Evolutionary conservation across 176 grass and related monocot species (phyloP), one percentile per base, ranked within the genome.

Genomic region (Secale cereale): DNA sequence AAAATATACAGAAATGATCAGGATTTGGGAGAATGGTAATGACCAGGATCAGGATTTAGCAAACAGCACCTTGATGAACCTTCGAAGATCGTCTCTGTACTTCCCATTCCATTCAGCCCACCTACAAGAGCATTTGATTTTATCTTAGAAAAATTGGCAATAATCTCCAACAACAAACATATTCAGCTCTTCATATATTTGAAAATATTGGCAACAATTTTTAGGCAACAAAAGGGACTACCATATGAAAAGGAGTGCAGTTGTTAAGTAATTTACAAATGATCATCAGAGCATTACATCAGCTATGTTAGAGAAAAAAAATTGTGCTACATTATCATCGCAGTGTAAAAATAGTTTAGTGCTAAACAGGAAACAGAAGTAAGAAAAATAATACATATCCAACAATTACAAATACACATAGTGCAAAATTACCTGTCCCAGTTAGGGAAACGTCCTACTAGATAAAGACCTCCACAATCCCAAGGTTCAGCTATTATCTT

Each of bases 401-500:
- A 45, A 40, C 8, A 22, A 29, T 17, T 7, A 56, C 40, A 59
- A 81, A 46, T 86, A 72, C 28, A 56, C 26, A n/a, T 70, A 74
- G 41, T 71, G 59, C 1, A 66, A 74, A 85, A 80, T 87, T 89
- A 99, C 97, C 97, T 95, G 87, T 99, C 97, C 97, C 97, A 99
- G 85, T 99, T 99, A 79, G 97, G 97, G 81, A 99, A 99, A 71
- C 40, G 84, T 62, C 97, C 93, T 70, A 99, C 93, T 65, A 99
- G 88, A 96, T 99, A 99, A 88, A 95, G 97, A 65, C 93, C 97
- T 32, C 86, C 97, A 74, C 97, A 99, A 68, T 99, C 97, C 97
- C 97, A 99, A 69, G 97, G 97, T 86, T 99, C 97, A 79, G 97
- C 97, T 76, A 99, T 99, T 86, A 99, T 96, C 87, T 99, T 99